phyloP scores from a whole-genome alignment of 257 asterid genomes.

The Penstemon davidsonii region DNA sequence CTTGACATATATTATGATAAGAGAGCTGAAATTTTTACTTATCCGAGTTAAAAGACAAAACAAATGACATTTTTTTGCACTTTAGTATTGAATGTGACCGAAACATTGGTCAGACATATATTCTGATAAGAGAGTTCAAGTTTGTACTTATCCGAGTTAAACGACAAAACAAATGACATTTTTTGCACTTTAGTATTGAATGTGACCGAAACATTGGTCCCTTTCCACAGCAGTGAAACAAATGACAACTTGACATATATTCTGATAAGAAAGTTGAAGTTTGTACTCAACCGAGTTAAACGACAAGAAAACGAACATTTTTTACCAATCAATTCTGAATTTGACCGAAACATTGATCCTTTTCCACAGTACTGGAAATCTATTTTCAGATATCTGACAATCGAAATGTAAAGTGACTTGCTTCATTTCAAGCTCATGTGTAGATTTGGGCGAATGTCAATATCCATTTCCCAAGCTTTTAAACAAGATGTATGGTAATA shows the following conservation, averaged over 20 bases:
- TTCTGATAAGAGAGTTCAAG: slow-evolving; percentile 74
- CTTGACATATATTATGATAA: slow-evolving; percentile 41
- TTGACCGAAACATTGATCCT: slow-evolving; percentile 36
- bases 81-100: no score
- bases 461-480: slow-evolving; percentile 44
- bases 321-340: slow-evolving; percentile 62
- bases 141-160: slow-evolving; percentile 42
- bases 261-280: slow-evolving; percentile 75
- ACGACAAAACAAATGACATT: slow-evolving; percentile 11
- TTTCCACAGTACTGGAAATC: slow-evolving; percentile 56
- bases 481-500: slow-evolving; percentile 55
- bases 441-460: slow-evolving; percentile 39
- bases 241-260: slow-evolving; percentile 19
- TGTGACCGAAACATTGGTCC: no score
- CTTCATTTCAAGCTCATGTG: slow-evolving; percentile 40
- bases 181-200: no score
- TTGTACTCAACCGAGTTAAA: slow-evolving; percentile 40
- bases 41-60: no score
- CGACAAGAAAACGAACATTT: slow-evolving; percentile 42
- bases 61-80: no score
- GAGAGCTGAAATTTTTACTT: no score
- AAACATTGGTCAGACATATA: slow-evolving; percentile 17
- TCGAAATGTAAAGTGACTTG: slow-evolving; percentile 53
- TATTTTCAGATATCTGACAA: slow-evolving; percentile 52
- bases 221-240: no score